Evolutionary conservation across 208 protist genomes (phyloP).

Genomic region (Phytomonas sp.): DNA sequence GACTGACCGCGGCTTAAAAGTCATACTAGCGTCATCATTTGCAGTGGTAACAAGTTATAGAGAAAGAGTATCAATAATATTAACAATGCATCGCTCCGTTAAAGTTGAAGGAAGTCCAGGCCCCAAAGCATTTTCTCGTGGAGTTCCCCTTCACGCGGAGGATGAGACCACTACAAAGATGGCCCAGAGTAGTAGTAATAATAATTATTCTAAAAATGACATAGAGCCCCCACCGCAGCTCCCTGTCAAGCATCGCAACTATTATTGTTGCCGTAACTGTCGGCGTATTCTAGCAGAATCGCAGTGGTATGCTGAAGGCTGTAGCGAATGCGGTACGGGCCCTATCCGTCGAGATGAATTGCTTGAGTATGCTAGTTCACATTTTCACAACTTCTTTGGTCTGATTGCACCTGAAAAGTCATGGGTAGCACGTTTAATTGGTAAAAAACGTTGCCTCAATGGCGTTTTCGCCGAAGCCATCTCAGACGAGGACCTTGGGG

Average conservation of each 20-base stretch:
- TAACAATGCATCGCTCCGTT: no score
- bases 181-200: neutral
- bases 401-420: constrained; percentile 74
- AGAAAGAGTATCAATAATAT: no score
- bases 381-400: constrained; percentile 81
- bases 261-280: constrained; percentile 73
- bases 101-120: no score
- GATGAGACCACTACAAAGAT: no score
- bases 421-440: constrained; percentile 82
- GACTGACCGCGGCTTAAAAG: neutral
- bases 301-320: constrained; percentile 72
- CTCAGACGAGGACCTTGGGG: constrained; percentile 35
- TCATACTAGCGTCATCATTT: neutral
- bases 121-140: no score
- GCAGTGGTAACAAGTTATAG: no score
- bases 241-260: constrained; percentile 52
- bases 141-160: no score
- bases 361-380: constrained; percentile 58
- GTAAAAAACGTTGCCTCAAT: constrained; percentile 27
- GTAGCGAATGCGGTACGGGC: constrained; percentile 56
- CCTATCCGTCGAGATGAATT: constrained; percentile 50
- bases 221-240: constrained; percentile 69
- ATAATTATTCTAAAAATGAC: constrained; percentile 1
- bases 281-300: constrained; percentile 61
- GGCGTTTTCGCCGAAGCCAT: constrained; percentile 73